Percentiles rank a stretch among this genome's conserved stretches.
Evolutionary conservation across 2,329 filamentous ascomycete species (phyloP).

Genomic region (Cladophialophora yegresii): DNA sequence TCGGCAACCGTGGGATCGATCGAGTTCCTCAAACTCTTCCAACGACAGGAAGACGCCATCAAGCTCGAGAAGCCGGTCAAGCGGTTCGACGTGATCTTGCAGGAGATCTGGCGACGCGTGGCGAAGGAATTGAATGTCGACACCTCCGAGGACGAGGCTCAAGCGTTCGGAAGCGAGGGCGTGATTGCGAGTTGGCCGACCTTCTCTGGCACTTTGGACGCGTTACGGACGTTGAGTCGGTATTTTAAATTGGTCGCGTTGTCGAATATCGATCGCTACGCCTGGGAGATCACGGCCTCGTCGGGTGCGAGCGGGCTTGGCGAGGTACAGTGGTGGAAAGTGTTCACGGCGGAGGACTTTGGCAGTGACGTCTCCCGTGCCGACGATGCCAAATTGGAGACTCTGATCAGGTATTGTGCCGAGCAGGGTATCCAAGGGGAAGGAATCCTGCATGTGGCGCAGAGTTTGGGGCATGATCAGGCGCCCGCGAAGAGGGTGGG

Average conservation of each 20-base stretch:
- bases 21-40: slow-evolving; percentile 50
- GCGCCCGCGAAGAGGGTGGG: slow-evolving; percentile 63
- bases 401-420: slow-evolving; percentile 56
- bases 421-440: slow-evolving; percentile 58
- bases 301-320: slow-evolving; percentile 62
- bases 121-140: slow-evolving; percentile 38
- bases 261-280: slow-evolving; percentile 59
- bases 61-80: slow-evolving; percentile 58
- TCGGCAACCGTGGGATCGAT: slow-evolving; percentile 37
- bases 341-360: slow-evolving; percentile 68
- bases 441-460: slow-evolving; percentile 67
- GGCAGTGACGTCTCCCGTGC: slow-evolving; percentile 55
- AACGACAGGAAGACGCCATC: slow-evolving; percentile 52
- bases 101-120: slow-evolving; percentile 46
- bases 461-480: slow-evolving; percentile 69
- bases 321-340: slow-evolving; percentile 50
- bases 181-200: slow-evolving; percentile 57
- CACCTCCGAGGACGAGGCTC: slow-evolving; percentile 42
- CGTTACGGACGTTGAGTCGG: slow-evolving; percentile 52
- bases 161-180: slow-evolving; percentile 48
- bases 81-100: slow-evolving; percentile 63
- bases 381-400: slow-evolving; percentile 35
- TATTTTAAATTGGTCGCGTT: slow-evolving; percentile 59
- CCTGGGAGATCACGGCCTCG: slow-evolving; percentile 47
- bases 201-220: slow-evolving; percentile 59